These are phyloP conservation scores for Cercospora sp. DNA, from an alignment of 2,329 filamentous ascomycete genomes.

Conservation along the genomic window DNA sequence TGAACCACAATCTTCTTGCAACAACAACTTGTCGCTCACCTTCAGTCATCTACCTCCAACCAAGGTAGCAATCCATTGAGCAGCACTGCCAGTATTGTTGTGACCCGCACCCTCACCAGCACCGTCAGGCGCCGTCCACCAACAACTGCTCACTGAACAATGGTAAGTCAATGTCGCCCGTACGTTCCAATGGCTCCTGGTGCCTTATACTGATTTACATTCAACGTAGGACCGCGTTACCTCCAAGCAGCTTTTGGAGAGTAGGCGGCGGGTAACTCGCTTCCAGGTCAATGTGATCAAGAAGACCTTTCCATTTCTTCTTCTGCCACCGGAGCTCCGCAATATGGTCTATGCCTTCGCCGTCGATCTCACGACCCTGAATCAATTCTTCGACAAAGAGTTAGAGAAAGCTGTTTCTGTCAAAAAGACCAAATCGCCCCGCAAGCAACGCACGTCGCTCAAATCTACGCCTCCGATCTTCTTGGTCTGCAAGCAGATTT, in stretches of 20 bases:
- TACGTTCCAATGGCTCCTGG: no score
- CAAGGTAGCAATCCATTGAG: background rate
- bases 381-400: slow-evolving; percentile 26
- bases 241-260: slow-evolving; percentile 20
- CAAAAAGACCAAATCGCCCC: slow-evolving; percentile 6
- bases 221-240: slow-evolving; percentile 19
- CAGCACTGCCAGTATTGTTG: background rate
- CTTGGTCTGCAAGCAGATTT: slow-evolving; percentile 40
- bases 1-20: background rate
- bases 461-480: slow-evolving; percentile 36
- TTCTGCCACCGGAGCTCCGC: slow-evolving; percentile 33
- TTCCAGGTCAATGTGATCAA: slow-evolving; percentile 22
- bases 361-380: slow-evolving; percentile 27
- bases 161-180: slow-evolving; percentile 8
- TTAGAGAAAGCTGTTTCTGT: slow-evolving; percentile 6
- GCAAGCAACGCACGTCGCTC: slow-evolving; percentile 6
- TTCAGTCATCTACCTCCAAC: background rate
- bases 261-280: slow-evolving; percentile 28
- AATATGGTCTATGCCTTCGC: slow-evolving; percentile 30
- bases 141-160: background rate
- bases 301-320: slow-evolving; percentile 32
- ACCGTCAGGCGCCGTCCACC: background rate
- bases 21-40: background rate
- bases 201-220: background rate
- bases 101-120: background rate